phyloP scores from a whole-genome alignment of 2,329 filamentous ascomycete genomes.

The Penicillium verrucosum region DNA sequence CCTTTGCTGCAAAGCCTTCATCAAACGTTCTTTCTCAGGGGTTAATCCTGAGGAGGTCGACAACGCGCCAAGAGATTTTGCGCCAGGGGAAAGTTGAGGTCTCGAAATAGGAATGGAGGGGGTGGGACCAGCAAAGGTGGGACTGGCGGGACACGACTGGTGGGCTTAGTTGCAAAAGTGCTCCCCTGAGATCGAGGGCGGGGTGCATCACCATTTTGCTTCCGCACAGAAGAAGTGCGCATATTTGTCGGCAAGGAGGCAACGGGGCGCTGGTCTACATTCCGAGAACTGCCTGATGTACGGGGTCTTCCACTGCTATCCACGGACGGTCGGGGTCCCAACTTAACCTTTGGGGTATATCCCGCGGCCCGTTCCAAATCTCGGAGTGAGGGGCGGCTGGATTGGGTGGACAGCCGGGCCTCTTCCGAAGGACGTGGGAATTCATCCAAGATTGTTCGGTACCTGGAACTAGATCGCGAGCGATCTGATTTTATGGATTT shows the following conservation, averaged over 20 bases:
- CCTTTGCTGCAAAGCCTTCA: conserved; percentile 89
- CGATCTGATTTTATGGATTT: conserved; percentile 15
- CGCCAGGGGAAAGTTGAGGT: conserved; percentile 38
- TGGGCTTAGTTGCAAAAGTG: conserved; percentile 29
- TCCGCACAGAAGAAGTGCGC: conserved; percentile 56
- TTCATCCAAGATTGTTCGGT: conserved; percentile 34
- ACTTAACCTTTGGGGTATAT: conserved; percentile 68
- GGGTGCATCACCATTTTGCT: conserved; percentile 48
- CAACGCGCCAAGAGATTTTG: conserved; percentile 46
- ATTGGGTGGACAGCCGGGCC: conserved; percentile 40
- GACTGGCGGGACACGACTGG: conserved; percentile 34
- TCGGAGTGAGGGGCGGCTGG: conserved; percentile 43
- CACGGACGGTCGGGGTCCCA: conserved; percentile 77
- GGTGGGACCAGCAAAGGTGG: conserved; percentile 41
- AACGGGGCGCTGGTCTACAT: conserved; percentile 62
- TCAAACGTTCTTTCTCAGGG: conserved; percentile 83
- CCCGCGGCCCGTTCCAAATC: conserved; percentile 44
- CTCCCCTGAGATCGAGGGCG: conserved; percentile 47
- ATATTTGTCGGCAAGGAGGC: conserved; percentile 78
- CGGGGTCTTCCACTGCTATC: conserved; percentile 60
- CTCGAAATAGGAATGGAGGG: conserved; percentile 34
- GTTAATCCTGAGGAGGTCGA: conserved; percentile 59
- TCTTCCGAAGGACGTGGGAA: conserved; percentile 36
- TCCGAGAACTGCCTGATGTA: conserved; percentile 50
- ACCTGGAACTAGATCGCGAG: conserved; percentile 25